Evolutionary conservation across 2,329 filamentous ascomycete species (phyloP), one percentile per base, ranked within the genome.

Genomic region (Colletotrichum shisoi): DNA sequence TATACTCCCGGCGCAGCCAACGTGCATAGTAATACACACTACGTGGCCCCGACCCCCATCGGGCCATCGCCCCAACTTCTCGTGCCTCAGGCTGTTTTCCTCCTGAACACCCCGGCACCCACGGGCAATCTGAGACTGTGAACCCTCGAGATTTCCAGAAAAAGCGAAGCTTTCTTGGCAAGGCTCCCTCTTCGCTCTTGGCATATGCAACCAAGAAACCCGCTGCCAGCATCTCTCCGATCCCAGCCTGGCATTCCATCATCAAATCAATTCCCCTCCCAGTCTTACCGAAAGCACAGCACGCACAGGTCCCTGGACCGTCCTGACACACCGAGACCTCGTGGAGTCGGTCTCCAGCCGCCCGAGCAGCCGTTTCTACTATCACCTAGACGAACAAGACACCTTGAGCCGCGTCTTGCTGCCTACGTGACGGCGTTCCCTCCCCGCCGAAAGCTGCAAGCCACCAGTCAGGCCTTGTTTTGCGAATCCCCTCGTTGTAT

Each of bases 81-180:
- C n/a, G 5, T 62, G 58, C 67, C 62, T 65, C 51, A 62, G 58
- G 56, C 42, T 56, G 51, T 58, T 62, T 58, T 59, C 61, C 60
- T 67, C 53, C 60, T 44, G 42, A 59, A 44, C 34, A 39, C 62
- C 58, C 62, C 62, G 66, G 56, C 66, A 66, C 57, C 51, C 56
- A 65, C 66, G 64, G 66, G 66, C 66, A 68, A 68, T 67, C 66
- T 68, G 66, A 68, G 66, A 68, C 66, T 67, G 66, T 65, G 66
- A 67, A 62, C 56, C 66, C 66, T 68, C 66, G 51, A 65, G 56
- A 66, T 68, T 64, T 68, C 62, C 62, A 68, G 66, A 65, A 70
- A 70, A 62, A 62, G 65, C 68, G 68, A 71, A 70, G 68, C 68
- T 70, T 70, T 70, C 69, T 71, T 71, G 69, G 69, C 69, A 69